Evolutionary conservation across 495 filamentous ascomycete genomes (phyloP).

Genomic region (Aspergillus sclerotiicarbonarius): DNA sequence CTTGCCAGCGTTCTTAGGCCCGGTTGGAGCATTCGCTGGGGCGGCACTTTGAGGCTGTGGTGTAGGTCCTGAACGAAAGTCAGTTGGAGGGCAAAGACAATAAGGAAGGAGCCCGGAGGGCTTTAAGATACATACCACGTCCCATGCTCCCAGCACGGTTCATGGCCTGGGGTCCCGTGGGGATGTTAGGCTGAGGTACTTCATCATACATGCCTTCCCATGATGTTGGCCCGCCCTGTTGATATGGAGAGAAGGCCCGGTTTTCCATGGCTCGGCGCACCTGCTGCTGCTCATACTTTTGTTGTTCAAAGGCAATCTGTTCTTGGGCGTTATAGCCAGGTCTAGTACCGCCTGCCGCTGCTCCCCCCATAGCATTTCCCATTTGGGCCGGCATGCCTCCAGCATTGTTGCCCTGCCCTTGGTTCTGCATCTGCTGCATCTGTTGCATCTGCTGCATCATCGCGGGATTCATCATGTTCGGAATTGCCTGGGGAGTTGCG

Average conservation of each 20-base stretch:
- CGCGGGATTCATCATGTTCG: constrained; percentile 55
- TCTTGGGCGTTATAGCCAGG: constrained; percentile 70
- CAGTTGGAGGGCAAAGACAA: constrained; percentile 9
- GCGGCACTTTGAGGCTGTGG: constrained; percentile 67
- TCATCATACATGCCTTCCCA: constrained; percentile 99
- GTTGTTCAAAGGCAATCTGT: constrained; percentile 81
- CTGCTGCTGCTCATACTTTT: constrained; percentile 80
- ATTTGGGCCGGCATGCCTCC: constrained; percentile 19
- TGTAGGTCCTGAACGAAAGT: constrained; percentile 34
- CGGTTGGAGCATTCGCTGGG: constrained; percentile 91
- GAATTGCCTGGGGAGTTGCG: constrained; percentile 41
- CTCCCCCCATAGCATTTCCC: constrained; percentile 14
- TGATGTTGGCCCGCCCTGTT: constrained; percentile 66
- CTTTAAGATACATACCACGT: constrained; percentile 39
- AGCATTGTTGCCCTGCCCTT: constrained; percentile 28
- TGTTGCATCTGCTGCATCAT: constrained; percentile 79
- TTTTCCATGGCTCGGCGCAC: constrained; percentile 45
- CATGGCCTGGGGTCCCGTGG: constrained; percentile 51
- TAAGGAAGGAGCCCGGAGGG: neutral
- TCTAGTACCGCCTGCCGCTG: constrained; percentile 19
- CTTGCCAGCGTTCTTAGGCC: constrained; percentile 91
- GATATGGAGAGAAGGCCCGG: constrained; percentile 48
- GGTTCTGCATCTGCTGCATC: constrained; percentile 55
- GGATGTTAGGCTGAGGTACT: constrained; percentile 80
- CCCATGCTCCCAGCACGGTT: constrained; percentile 50